Evolutionary conservation across 495 filamentous ascomycete species (phyloP).

Genomic region (Penicillium riverlandense): DNA sequence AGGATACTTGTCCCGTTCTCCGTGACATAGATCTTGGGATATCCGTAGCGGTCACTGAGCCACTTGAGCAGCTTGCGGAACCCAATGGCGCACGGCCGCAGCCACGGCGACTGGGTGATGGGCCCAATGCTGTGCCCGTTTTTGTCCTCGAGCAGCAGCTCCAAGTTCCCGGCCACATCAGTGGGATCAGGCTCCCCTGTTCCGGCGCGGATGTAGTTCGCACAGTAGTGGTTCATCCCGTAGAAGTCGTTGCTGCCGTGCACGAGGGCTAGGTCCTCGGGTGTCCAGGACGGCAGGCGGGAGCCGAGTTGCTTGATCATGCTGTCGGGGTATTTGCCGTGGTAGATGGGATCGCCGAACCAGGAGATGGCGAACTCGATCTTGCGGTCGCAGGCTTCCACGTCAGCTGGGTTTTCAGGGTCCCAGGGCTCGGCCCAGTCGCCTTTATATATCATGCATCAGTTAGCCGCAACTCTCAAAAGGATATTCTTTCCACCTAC

Average conservation of each 20-base stretch:
- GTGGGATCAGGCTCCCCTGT: slow-evolving; percentile 46
- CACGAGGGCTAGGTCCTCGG: slow-evolving; percentile 59
- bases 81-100: slow-evolving; percentile 61
- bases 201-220: slow-evolving; percentile 73
- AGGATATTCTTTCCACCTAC: slow-evolving; percentile 12
- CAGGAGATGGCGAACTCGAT: slow-evolving; percentile 51
- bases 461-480: no score
- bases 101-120: slow-evolving; percentile 70
- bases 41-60: slow-evolving; percentile 67
- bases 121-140: slow-evolving; percentile 61
- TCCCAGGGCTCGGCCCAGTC: slow-evolving; percentile 55
- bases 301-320: slow-evolving; percentile 68
- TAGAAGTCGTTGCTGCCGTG: slow-evolving; percentile 76
- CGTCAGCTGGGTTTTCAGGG: slow-evolving; percentile 38
- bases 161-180: slow-evolving; percentile 65
- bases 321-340: slow-evolving; percentile 67
- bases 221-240: slow-evolving; percentile 81
- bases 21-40: slow-evolving; percentile 73
- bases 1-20: slow-evolving; percentile 76
- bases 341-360: slow-evolving; percentile 69
- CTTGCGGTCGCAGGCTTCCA: slow-evolving; percentile 44
- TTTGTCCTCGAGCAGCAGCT: slow-evolving; percentile 61
- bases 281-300: slow-evolving; percentile 57
- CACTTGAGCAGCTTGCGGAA: slow-evolving; percentile 73
- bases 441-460: slow-evolving; percentile 29